A percentile compares a stretch with the other conserved stretches of the same genome.
Evolutionary conservation across 2,329 filamentous ascomycete genomes (phyloP).

Genomic region (Hawksworthiomyces lignivorus): DNA sequence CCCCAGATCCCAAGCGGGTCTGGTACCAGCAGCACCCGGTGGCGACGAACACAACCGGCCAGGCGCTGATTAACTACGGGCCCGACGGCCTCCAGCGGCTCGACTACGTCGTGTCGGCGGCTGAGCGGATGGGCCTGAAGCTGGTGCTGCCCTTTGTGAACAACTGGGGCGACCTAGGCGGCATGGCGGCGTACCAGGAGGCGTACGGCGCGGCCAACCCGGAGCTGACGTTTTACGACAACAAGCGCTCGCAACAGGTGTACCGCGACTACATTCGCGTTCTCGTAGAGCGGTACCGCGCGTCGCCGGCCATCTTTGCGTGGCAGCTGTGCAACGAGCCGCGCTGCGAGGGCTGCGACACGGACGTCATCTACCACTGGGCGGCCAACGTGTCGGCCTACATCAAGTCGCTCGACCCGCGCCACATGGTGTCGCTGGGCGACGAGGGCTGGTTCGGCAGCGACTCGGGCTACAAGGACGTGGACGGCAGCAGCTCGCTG

Average conservation of each 20-base stretch:
- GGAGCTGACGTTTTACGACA: slow-evolving; percentile 2
- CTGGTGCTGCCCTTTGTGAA: slow-evolving; percentile 12
- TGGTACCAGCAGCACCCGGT: slow-evolving; percentile 31
- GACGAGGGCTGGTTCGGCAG: slow-evolving; percentile 53
- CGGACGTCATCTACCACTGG: slow-evolving; percentile 45
- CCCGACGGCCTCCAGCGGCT: slow-evolving; percentile 32
- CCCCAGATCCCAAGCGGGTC: slow-evolving; percentile 33
- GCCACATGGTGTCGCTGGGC: slow-evolving; percentile 55
- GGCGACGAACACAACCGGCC: slow-evolving; percentile 1
- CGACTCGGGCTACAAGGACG: slow-evolving; percentile 42
- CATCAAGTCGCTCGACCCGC: slow-evolving; percentile 21
- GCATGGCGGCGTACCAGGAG: slow-evolving; percentile 15
- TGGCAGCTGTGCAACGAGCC: slow-evolving; percentile 52
- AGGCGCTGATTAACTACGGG: slow-evolving; percentile 11
- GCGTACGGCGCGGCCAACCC: slow-evolving; percentile 13
- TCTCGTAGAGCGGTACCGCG: slow-evolving; percentile 40
- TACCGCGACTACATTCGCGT: slow-evolving; percentile 45
- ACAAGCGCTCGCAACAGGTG: slow-evolving; percentile 38
- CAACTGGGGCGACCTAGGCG: slow-evolving; percentile 16
- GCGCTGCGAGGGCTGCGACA: slow-evolving; percentile 45
- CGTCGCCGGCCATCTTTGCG: slow-evolving; percentile 41
- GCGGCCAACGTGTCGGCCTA: slow-evolving; percentile 49
- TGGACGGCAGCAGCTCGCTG: slow-evolving; percentile 32
- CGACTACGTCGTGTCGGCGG: slow-evolving; percentile 29
- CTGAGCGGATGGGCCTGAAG: slow-evolving; percentile 4